These are phyloP conservation scores for Aspergillus proliferans DNA, from an alignment of 2,329 filamentous ascomycete genomes.

Conservation along the genomic window DNA sequence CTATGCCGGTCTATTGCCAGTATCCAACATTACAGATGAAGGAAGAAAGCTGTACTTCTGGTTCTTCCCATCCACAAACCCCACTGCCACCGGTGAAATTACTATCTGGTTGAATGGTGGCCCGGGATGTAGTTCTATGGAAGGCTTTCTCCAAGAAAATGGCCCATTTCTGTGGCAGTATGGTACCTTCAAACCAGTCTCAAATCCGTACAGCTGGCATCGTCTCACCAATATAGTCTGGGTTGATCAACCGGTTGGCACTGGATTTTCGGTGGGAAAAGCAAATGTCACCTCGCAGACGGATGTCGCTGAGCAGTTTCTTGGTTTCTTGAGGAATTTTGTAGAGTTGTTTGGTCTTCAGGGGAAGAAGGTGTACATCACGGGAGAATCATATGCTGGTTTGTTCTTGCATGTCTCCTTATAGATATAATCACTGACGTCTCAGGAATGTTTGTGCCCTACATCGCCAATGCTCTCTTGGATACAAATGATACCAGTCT, in stretches of 20 bases:
- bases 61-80: slow-evolving; percentile 46
- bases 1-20: slow-evolving; percentile 48
- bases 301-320: slow-evolving; percentile 63
- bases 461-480: slow-evolving; percentile 69
- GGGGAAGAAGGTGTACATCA: slow-evolving; percentile 65
- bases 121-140: slow-evolving; percentile 53
- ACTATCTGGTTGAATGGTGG: slow-evolving; percentile 49
- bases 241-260: slow-evolving; percentile 47
- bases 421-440: too few relatives aligned
- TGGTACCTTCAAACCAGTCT: slow-evolving; percentile 59
- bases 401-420: too few relatives aligned
- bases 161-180: slow-evolving; percentile 66
- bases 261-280: slow-evolving; percentile 62
- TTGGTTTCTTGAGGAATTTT: slow-evolving; percentile 76
- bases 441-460: slow-evolving; percentile 46
- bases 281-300: slow-evolving; percentile 61
- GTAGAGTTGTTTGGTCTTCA: slow-evolving; percentile 62
- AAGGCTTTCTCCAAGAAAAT: slow-evolving; percentile 69
- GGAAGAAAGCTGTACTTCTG: slow-evolving; percentile 28
- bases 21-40: slow-evolving; percentile 44
- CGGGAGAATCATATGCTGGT: slow-evolving; percentile 63
- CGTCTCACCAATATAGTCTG: slow-evolving; percentile 72
- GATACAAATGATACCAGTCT: slow-evolving; percentile 53
- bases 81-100: slow-evolving; percentile 37
- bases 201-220: slow-evolving; percentile 67